Percentiles rank a stretch among this genome's conserved stretches.
These are phyloP conservation scores for Fraxinus latifolia DNA, from an alignment of 305 asterid species.

Conservation along the genomic window DNA sequence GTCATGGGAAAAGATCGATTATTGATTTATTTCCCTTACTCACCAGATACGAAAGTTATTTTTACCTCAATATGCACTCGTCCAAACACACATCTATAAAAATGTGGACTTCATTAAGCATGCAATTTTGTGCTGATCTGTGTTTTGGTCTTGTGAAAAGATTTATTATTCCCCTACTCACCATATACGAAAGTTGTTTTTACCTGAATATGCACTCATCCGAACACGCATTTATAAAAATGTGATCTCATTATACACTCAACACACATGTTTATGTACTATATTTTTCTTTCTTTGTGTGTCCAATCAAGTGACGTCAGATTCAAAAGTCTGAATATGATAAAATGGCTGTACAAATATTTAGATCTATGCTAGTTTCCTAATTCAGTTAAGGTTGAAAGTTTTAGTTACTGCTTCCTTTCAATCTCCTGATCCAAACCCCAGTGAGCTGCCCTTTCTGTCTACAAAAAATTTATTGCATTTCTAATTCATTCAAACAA, in stretches of 20 bases:
- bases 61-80: background rate
- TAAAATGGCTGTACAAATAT: background rate
- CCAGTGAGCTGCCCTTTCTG: constrained; percentile 1
- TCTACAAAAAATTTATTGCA: background rate
- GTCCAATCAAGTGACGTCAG: background rate
- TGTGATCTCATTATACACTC: background rate
- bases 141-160: background rate
- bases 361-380: background rate
- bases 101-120: background rate
- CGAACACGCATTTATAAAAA: background rate
- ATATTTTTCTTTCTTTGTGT: background rate
- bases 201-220: background rate
- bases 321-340: background rate
- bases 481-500: background rate
- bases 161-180: background rate
- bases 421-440: background rate
- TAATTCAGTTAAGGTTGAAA: background rate
- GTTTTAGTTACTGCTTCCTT: background rate
- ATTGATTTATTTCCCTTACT: background rate
- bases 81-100: background rate
- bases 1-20: background rate
- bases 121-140: background rate
- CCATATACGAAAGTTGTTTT: background rate
- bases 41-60: background rate
- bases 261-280: background rate